Base-by-base conservation (phyloP, 768 basidiomycete genomes). In the Pleurotus eryngii region DNA sequence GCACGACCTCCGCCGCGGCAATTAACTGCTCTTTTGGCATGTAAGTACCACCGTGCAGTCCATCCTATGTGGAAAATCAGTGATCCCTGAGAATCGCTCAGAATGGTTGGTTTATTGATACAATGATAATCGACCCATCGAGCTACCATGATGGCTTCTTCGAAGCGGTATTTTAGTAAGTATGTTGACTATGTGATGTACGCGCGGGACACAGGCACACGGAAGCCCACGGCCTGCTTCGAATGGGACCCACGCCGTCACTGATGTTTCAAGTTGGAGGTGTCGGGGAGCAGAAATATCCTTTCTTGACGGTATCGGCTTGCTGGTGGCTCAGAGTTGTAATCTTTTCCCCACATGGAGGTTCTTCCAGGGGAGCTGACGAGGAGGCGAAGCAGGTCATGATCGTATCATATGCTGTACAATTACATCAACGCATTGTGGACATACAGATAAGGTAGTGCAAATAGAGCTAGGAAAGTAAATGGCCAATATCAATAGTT, bases 391-490 rank as follows among this genome's bases (percentile, higher is more conserved):
- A 35, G 7, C 30, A 35, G 30, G 30, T 35, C 30, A 35, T 35
- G 12, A 38, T 42, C 49, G 18, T 51, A 22, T 17, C 22, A 51
- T 17, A 18, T 26, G 51, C 51, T 24, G n/a, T 54, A 54, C 51
- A 54, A 54, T 40, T 54, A 54, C 51, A 54, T 24, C 57, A 39
- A 24, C 38, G 47, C 45, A 63, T 60, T 56, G 57, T 58, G 57
- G 53, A 46, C 56, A n/a, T 47, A 50, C 58, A 59, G 38, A 59
- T 61, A 59, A 59, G 46, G 56, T 63, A 63, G 50, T 62, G 59
- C 56, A 38, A 58, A 53, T 43, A 46, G 24, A 49, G 14, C 43
- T 18, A 30, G 43, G 38, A 17, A 49, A 17, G 49, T 24, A 45
- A 48, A 45, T 63, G 45, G 20, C 45, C 20, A 42, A 39, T 60